These are phyloP conservation scores for Penicillium crystallinum DNA, from an alignment of 495 filamentous ascomycete genomes.

Conservation along the genomic window DNA sequence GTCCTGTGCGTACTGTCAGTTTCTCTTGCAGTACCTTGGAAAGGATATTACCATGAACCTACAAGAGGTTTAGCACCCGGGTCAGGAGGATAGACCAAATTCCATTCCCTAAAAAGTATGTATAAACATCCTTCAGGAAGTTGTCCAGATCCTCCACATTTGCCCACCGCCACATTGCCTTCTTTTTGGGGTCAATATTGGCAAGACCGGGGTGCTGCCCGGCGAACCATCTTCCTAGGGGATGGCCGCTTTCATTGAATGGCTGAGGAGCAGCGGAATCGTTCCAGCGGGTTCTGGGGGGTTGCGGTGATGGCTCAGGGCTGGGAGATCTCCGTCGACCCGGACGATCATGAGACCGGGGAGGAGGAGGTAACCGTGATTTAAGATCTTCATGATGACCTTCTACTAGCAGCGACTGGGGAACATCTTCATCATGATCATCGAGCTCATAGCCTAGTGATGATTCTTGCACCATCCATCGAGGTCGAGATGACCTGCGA, in stretches of 20 bases:
- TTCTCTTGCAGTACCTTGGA: background rate
- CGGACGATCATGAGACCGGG: constrained; percentile 27
- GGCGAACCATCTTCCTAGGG: constrained; percentile 30
- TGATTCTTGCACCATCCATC: constrained; percentile 28
- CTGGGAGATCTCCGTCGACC: constrained; percentile 21
- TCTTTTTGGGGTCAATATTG: constrained; percentile 64
- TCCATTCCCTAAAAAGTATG: constrained; percentile 79
- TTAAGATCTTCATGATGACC: constrained; percentile 36
- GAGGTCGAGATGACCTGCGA: constrained; percentile 28
- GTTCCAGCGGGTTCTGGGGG: constrained; percentile 61
- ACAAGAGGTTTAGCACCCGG: constrained; percentile 68
- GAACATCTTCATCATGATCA: constrained; percentile 89
- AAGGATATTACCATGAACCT: constrained; percentile 25
- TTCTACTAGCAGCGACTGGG: constrained; percentile 81
- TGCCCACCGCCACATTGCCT: constrained; percentile 92
- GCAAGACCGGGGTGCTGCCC: constrained; percentile 40
- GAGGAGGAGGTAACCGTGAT: constrained; percentile 32
- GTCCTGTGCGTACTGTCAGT: constrained; percentile 38
- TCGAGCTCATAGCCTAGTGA: constrained; percentile 47
- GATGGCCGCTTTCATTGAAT: constrained; percentile 14
- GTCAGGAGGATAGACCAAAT: constrained; percentile 84
- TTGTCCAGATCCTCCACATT: constrained; percentile 89
- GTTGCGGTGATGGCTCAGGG: constrained; percentile 46
- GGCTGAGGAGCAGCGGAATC: constrained; percentile 56
- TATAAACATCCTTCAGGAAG: constrained; percentile 86